phyloP scores from a whole-genome alignment of 2,329 filamentous ascomycete species.

The Zelopaecilomyces penicillatus region DNA sequence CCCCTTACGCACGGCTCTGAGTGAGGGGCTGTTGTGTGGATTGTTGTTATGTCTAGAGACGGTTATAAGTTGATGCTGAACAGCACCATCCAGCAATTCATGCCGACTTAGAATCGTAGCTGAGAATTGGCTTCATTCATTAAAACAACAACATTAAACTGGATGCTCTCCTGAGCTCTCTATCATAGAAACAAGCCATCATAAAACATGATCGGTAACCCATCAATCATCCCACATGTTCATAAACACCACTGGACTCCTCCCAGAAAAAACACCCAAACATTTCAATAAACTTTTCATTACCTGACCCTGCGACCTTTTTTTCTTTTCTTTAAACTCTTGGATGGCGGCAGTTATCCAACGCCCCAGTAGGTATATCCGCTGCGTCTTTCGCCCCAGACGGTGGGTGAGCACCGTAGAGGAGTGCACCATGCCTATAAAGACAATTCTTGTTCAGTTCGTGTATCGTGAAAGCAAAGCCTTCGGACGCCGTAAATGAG shows the following conservation, averaged over 20 bases:
- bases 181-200: too few relatives aligned
- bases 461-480: too few relatives aligned
- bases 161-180: too few relatives aligned
- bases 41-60: too few relatives aligned
- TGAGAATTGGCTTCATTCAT: too few relatives aligned
- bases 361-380: conserved; percentile 6
- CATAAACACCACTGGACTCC: neutral
- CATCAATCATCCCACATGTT: neutral
- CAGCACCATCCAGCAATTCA: too few relatives aligned
- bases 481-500: too few relatives aligned
- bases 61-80: too few relatives aligned
- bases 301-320: neutral
- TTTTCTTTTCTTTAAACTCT: neutral
- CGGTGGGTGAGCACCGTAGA: neutral
- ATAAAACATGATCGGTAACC: neutral
- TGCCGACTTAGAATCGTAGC: too few relatives aligned
- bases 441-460: too few relatives aligned
- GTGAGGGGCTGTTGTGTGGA: neutral
- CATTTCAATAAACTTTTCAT: conserved; percentile 4
- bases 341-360: conserved; percentile 3
- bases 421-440: too few relatives aligned
- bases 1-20: neutral
- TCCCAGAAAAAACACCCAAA: neutral
- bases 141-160: too few relatives aligned
- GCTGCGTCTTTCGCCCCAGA: conserved; percentile 5